These are phyloP conservation scores for Solanum dulcamara DNA, from an alignment of 257 asterid species.

Conservation along the genomic window DNA sequence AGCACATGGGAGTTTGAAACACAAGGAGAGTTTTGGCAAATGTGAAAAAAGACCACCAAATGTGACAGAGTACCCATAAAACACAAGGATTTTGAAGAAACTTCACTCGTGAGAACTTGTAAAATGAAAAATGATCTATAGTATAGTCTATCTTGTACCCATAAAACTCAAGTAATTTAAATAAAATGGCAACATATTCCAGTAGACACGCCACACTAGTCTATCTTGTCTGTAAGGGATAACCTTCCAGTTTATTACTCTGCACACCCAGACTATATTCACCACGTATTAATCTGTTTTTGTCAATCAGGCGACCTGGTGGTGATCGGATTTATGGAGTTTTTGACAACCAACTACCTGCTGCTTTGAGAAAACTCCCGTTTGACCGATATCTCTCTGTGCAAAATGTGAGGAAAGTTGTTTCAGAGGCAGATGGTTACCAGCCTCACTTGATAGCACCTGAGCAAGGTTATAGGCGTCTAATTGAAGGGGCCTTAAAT, in stretches of 20 bases:
- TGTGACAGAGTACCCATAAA: not conserved
- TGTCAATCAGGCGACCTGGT: constrained; percentile 58
- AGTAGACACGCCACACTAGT: not conserved
- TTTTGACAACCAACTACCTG: constrained; percentile 12
- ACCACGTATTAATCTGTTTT: not conserved
- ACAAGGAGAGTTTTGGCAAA: not conserved
- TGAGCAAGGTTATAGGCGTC: constrained; percentile 93
- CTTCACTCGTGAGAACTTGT: not conserved
- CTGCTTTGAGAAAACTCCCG: constrained; percentile 8
- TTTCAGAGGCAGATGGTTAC: constrained; percentile 96
- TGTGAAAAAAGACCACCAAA: not conserved
- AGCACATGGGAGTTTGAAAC: not conserved
- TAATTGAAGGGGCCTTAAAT: constrained; percentile 77
- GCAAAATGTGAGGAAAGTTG: constrained; percentile 10
- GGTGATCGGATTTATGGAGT: constrained; percentile 16
- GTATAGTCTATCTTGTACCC: not conserved
- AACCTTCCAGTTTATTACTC: not conserved
- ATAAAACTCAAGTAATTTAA: not conserved
- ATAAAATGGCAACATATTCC: not conserved
- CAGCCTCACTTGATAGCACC: constrained; percentile 99
- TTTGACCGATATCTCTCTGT: constrained; percentile 10
- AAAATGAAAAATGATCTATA: not conserved
- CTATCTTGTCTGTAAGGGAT: not conserved
- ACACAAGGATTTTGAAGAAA: not conserved
- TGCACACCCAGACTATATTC: not conserved